Conservation (phyloP, 352 stramenopile species). For the Plasmopara muralis region DNA sequence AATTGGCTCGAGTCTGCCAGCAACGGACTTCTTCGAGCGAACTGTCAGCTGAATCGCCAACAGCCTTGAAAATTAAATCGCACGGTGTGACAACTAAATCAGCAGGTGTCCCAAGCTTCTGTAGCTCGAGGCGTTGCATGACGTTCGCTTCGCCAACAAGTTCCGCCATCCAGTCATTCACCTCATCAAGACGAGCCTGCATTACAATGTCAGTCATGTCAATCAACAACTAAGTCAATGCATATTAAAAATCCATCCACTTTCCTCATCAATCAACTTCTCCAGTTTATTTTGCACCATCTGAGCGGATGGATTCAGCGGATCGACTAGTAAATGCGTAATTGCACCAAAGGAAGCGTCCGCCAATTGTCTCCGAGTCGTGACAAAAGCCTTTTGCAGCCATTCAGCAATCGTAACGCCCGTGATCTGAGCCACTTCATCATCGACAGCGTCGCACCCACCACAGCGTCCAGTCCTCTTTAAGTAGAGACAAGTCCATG, state of each 20-base stretch:
- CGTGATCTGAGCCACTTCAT: constrained; percentile 65
- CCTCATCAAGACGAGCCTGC: constrained; percentile 64
- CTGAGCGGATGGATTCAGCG: constrained; percentile 29
- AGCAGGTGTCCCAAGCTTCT: constrained; percentile 76
- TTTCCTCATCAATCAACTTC: constrained; percentile 54
- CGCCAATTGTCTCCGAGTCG: constrained; percentile 53
- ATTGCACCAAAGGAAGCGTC: constrained; percentile 30
- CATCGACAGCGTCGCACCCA: constrained; percentile 53
- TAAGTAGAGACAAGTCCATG: constrained; percentile 62
- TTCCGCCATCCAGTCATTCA: constrained; percentile 76
- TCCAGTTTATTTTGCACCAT: constrained; percentile 40
- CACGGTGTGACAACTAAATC: constrained; percentile 63
- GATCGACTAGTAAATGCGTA: constrained; percentile 30
- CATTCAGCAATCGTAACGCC: constrained; percentile 38
- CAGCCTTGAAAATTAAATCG: constrained; percentile 55
- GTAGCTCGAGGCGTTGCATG: constrained; percentile 49
- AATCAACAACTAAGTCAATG: no score
- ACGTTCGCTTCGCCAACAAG: constrained; percentile 46
- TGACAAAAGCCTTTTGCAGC: constrained; percentile 37
- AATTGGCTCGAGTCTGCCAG: constrained; percentile 46
- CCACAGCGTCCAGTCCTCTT: constrained; percentile 22
- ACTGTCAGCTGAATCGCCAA: constrained; percentile 16
- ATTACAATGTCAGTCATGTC: background rate
- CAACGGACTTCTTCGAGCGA: constrained; percentile 28
- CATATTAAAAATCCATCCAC: constrained; percentile 3